Evolutionary conservation across 768 basidiomycete species (phyloP), one percentile per base, ranked within the genome.

Genomic region (Panus rudis): DNA sequence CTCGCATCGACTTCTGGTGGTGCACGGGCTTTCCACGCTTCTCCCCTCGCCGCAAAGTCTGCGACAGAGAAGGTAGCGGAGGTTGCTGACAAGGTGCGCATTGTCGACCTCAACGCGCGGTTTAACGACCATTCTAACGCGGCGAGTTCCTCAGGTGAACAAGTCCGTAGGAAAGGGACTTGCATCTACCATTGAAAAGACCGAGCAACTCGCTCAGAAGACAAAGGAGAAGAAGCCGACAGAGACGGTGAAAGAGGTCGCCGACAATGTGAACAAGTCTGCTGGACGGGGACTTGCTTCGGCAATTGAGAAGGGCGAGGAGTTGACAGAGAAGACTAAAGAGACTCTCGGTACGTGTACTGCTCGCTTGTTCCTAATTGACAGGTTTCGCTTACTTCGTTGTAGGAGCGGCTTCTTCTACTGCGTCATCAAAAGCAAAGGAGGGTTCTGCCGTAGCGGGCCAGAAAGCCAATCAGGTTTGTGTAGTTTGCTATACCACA

Each of bases 301-400:
- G 2, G 68, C 62, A 4, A 65, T 72, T 41, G 71, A 69, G 48
- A 64, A 56, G 17, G 70, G 65, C 13, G 67, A 72, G 51, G 51
- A 61, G 45, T 69, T 57, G 3, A 63, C 64, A 6, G 63, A 64
- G 46, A 57, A 54, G 40, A 63, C 64, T 21, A 70, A 70, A 53
- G 51, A 63, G 45, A 59, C 60, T 1, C 34, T 70, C 4, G 62
- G 70, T 64, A 24, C 22, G 54, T 41, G 2, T 14, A 37, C 27
- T 6, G 16, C 11, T 6, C n/a, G n/a, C 20, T 4, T 3, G 14
- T 19, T 24, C 4, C 16, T 21, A 11, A 16, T 31, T 16, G 30
- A 11, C 11, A 11, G 30, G 11, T 31, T 11, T 11, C 16, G 30
- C 11, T 41, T 33, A n/a, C n/a, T n/a, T n/a, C n/a, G n/a, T n/a